Evolutionary conservation across 2,329 filamentous ascomycete species (phyloP).

Genomic region (Sclerotinia subarctica): DNA sequence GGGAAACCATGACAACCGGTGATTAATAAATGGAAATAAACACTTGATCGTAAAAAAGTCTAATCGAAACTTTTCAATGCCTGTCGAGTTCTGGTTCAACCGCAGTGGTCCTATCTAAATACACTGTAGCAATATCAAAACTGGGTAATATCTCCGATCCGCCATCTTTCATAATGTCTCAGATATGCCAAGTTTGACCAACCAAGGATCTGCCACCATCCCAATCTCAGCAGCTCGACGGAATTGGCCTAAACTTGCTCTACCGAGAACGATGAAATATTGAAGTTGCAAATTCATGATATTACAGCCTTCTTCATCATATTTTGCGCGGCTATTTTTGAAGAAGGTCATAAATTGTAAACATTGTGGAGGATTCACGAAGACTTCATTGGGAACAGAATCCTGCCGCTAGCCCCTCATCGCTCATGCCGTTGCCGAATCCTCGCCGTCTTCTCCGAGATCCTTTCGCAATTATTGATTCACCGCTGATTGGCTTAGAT

Average conservation of each 20-base stretch:
- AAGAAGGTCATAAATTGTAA: slow-evolving; percentile 1
- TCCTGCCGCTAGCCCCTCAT: slow-evolving; percentile 3
- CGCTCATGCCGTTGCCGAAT: slow-evolving; percentile 7
- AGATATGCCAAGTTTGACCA: slow-evolving; percentile 6
- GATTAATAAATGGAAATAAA: slow-evolving; percentile 3
- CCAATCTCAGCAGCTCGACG: slow-evolving; percentile 7
- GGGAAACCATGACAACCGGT: not conserved
- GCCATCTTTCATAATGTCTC: slow-evolving; percentile 15
- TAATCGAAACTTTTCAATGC: not conserved
- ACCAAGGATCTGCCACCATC: not conserved
- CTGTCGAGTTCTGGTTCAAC: not conserved
- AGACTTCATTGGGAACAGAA: not conserved
- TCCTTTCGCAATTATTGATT: not conserved
- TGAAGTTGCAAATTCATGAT: not conserved
- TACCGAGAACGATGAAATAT: not conserved
- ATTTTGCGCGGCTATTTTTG: slow-evolving; percentile 15
- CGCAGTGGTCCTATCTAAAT: slow-evolving; percentile 3
- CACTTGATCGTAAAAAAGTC: not conserved
- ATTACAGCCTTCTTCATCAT: not conserved
- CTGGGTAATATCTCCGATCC: slow-evolving; percentile 18
- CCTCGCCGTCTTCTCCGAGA: slow-evolving; percentile 5
- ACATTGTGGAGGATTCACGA: not conserved
- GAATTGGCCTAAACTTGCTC: slow-evolving; percentile 19
- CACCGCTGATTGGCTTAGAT: slow-evolving; percentile 2
- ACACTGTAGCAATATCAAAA: slow-evolving; percentile 4